Evolutionary conservation across 1,284 basidiomycete genomes (phyloP).

Genomic region (Lentinula novae-zelandiae): DNA sequence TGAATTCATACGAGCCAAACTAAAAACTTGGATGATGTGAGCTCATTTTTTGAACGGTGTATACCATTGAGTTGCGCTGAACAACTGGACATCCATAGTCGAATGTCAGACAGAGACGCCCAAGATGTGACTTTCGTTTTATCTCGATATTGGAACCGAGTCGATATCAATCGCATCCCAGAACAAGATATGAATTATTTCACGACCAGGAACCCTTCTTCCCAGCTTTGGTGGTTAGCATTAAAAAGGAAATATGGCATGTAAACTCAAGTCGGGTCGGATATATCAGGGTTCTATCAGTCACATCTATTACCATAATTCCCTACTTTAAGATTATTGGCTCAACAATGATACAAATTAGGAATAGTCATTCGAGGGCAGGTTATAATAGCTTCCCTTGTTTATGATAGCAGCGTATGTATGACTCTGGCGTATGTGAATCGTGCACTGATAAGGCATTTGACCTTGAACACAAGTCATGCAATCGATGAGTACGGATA

Average conservation of each 20-base stretch:
- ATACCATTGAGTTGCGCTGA: conserved; percentile 14
- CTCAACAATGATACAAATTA: too few species aligned
- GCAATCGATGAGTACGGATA: not conserved
- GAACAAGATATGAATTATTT: conserved; percentile 79
- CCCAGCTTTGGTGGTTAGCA: conserved; percentile 63
- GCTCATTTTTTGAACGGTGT: conserved; percentile 24
- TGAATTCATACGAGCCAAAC: conserved; percentile 76
- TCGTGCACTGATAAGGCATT: not conserved
- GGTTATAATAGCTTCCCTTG: too few species aligned
- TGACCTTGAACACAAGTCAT: not conserved
- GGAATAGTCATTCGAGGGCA: too few species aligned
- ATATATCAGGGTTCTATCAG: not conserved
- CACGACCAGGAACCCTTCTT: conserved; percentile 48
- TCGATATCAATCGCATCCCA: conserved; percentile 77
- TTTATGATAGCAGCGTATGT: too few species aligned
- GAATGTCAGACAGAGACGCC: conserved; percentile 63
- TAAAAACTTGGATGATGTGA: conserved; percentile 75
- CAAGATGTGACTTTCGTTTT: conserved; percentile 67
- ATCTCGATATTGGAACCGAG: conserved; percentile 67
- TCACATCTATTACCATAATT: not conserved
- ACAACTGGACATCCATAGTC: conserved; percentile 40
- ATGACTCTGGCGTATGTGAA: too few species aligned
- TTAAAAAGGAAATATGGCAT: conserved; percentile 68
- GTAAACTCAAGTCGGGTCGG: conserved; percentile 16
- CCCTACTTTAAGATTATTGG: too few species aligned